Conservation (phyloP, 768 basidiomycete genomes). For the Suillus variegatus region DNA sequence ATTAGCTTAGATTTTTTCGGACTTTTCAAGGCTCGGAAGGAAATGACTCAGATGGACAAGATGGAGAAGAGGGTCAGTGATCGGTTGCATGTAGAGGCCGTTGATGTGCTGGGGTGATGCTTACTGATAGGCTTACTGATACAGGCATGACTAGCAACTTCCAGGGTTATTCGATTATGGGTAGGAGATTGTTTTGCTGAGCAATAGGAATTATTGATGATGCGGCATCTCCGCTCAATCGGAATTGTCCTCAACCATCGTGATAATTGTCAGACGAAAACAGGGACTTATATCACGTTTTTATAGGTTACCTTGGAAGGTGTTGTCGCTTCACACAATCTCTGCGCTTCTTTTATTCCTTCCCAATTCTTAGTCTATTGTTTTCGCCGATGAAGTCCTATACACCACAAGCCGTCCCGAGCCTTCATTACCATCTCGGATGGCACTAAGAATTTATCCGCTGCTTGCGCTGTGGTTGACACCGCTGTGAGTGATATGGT, state of each 20-base stretch:
- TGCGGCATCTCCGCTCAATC: background rate
- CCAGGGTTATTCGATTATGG: background rate
- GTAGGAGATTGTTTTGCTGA: background rate
- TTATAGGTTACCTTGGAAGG: no score
- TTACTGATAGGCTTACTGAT: background rate
- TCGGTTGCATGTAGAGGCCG: constrained; percentile 17
- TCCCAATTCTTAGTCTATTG: no score
- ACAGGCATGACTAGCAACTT: background rate
- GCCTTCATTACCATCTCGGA: no score
- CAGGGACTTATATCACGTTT: background rate
- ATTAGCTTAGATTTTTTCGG: constrained; percentile 42
- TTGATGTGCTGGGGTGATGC: constrained; percentile 15
- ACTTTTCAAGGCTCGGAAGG: constrained; percentile 27
- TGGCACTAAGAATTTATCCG: no score
- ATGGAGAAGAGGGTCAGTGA: constrained; percentile 29
- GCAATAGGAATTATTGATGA: background rate
- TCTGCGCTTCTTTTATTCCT: no score
- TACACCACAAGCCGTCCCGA: no score
- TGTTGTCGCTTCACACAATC: no score
- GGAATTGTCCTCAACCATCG: background rate
- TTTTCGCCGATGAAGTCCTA: no score
- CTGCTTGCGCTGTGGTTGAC: no score
- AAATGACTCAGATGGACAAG: constrained; percentile 19
- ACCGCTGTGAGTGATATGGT: no score
- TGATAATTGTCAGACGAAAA: background rate